Evolutionary conservation across 305 asterid genomes (phyloP), one percentile per base, ranked within the genome.

Genomic region (Solanum aculeatissimum): DNA sequence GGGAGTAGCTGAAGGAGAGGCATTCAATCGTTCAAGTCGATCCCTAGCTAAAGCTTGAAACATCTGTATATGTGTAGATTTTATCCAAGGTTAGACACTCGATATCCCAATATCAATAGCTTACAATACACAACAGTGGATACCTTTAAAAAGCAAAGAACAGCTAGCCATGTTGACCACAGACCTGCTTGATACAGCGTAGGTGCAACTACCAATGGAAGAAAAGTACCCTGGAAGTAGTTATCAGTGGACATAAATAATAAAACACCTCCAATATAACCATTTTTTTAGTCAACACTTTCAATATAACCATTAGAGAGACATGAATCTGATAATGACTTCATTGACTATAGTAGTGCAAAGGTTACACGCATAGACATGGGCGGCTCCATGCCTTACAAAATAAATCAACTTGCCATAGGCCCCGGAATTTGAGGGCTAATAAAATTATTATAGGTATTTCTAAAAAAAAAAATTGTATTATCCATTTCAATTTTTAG

Each of bases 21-120:
- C 97, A 91, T 93, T 95, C 93, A 95, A 85, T 86, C 97, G 95
- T 87, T 95, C 98, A 70, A 95, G 98, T 72, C 98, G 93, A 85
- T 93, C 98, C 90, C 98, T 91, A 83, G 98, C 94, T 89, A 95
- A 89, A 84, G 98, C 97, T 93, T 95, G 98, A 91, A 95, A 95
- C 96, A 93, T 92, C 96, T 92, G 93, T 62, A 78, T 32, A 78
- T 19, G 19, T 53, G 16, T 19, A 78, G 32, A 18, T 78, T 18
- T 77, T 53, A 57, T 78, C 83, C 49, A 78, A 78, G 83, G 47
- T 53, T 53, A 78, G 83, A 51, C 83, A n/a, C 66, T 53, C 49
- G 18, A 27, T 27, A 78, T 5, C 65, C 51, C 49, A 78, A 53
- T 32, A 78, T 78, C 83, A 53, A 35, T 49, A 78, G 49, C 49